A percentile compares a stretch with the other conserved stretches of the same genome.
phyloP scores from a whole-genome alignment of 805 yeast species.

The Candida xyloterini region DNA sequence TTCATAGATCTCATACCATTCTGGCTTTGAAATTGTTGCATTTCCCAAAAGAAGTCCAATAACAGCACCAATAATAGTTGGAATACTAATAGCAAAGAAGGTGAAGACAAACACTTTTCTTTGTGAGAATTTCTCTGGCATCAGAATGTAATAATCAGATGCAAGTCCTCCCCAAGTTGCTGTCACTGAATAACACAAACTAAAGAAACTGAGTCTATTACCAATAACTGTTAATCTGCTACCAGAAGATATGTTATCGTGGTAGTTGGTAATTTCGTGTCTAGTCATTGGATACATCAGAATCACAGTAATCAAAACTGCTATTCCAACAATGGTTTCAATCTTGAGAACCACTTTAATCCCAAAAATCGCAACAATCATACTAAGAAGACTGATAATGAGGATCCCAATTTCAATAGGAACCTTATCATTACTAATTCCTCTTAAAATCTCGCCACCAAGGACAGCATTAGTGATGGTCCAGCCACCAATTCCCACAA shows the following conservation, averaged over 20 bases:
- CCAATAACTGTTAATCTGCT: slow-evolving; percentile 50
- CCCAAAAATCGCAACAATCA: slow-evolving; percentile 73
- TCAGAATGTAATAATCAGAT: slow-evolving; percentile 76
- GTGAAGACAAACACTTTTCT: slow-evolving; percentile 56
- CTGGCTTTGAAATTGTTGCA: slow-evolving; percentile 53
- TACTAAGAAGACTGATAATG: slow-evolving; percentile 61
- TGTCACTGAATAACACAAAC: slow-evolving; percentile 72
- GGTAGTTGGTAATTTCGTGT: slow-evolving; percentile 37
- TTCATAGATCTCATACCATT: slow-evolving; percentile 58
- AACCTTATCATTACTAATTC: slow-evolving; percentile 60
- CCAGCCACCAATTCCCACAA: slow-evolving; percentile 87
- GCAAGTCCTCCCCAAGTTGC: slow-evolving; percentile 90
- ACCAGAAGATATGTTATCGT: slow-evolving; percentile 36
- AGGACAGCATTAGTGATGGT: slow-evolving; percentile 85
- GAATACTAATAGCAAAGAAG: slow-evolving; percentile 61
- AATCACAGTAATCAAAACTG: slow-evolving; percentile 64
- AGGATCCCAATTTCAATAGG: slow-evolving; percentile 74
- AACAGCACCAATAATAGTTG: slow-evolving; percentile 73
- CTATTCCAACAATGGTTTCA: slow-evolving; percentile 65
- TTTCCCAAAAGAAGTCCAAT: slow-evolving; percentile 70
- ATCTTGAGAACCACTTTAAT: slow-evolving; percentile 66
- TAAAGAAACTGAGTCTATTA: slow-evolving; percentile 68
- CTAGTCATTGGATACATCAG: slow-evolving; percentile 64
- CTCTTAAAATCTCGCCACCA: slow-evolving; percentile 78
- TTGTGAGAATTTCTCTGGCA: slow-evolving; percentile 69